phyloP scores from a whole-genome alignment of 805 yeast genomes.

The Pichia manshurica region DNA sequence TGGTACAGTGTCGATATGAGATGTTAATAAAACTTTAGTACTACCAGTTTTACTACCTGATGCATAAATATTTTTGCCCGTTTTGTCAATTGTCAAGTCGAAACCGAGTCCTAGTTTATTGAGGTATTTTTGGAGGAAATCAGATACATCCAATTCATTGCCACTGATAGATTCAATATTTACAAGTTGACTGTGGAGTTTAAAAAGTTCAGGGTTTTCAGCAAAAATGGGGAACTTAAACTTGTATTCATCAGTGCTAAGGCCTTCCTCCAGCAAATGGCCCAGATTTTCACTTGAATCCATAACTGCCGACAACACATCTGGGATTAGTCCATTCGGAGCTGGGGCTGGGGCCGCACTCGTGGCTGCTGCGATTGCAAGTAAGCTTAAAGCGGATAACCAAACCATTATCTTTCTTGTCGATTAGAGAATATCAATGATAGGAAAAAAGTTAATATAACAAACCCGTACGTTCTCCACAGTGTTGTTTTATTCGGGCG shows the following conservation, averaged over 20 bases:
- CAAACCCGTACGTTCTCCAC: no score
- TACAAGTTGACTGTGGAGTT: slow-evolving; percentile 33
- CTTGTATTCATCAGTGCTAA: not conserved
- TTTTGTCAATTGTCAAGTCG: slow-evolving; percentile 31
- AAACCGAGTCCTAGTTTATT: slow-evolving; percentile 44
- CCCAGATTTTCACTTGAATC: not conserved
- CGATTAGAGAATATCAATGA: no score
- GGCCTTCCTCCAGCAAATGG: not conserved
- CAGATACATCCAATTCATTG: slow-evolving; percentile 35
- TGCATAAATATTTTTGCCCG: slow-evolving; percentile 43
- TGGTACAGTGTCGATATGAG: slow-evolving; percentile 72
- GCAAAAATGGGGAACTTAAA: slow-evolving; percentile 5
- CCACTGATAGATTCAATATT: slow-evolving; percentile 32
- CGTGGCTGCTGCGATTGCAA: not conserved
- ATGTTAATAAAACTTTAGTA: slow-evolving; percentile 45
- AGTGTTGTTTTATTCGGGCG: no score
- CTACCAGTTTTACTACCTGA: slow-evolving; percentile 41
- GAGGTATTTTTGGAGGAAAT: slow-evolving; percentile 36
- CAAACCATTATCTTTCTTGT: no score
- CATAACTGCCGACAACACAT: not conserved
- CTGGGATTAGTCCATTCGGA: not conserved
- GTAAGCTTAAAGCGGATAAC: not conserved
- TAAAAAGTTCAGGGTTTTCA: slow-evolving; percentile 20
- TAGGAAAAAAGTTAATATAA: no score
- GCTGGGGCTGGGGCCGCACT: slow-evolving; percentile 9